These are phyloP conservation scores for Exserohilum rostratum DNA, from an alignment of 2,329 filamentous ascomycete genomes.

Conservation along the genomic window DNA sequence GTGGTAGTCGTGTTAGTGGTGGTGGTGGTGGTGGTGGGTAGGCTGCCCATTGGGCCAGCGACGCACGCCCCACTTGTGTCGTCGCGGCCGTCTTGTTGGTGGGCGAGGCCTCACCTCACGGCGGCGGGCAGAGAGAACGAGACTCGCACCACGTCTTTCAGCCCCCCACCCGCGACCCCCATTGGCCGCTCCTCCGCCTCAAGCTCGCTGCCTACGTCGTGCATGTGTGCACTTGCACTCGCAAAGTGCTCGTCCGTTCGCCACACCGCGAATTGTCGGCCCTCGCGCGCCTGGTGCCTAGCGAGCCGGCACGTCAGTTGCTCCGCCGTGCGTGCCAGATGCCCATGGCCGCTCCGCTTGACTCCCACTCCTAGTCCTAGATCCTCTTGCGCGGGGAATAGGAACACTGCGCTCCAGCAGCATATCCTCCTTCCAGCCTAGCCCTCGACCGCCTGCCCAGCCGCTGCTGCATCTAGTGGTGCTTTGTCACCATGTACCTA, in stretches of 20 bases:
- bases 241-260: conserved; percentile 24
- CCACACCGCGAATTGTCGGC: conserved; percentile 31
- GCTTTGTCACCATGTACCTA: conserved; percentile 29
- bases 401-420: conserved; percentile 25
- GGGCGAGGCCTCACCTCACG: no score
- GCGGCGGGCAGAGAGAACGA: no score
- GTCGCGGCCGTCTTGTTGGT: conserved; percentile 1
- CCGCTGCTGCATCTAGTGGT: conserved; percentile 17
- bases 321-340: no score
- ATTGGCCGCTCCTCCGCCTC: conserved; percentile 19
- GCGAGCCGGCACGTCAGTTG: not conserved
- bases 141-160: not conserved
- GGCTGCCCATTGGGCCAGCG: conserved; percentile 8
- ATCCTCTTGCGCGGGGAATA: conserved; percentile 10
- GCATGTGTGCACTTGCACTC: no score
- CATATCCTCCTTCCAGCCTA: conserved; percentile 34
- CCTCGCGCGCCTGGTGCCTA: conserved; percentile 10
- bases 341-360: no score
- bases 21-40: no score
- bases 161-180: conserved; percentile 1
- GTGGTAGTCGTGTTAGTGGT: no score
- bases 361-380: no score
- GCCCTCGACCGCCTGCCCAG: conserved; percentile 6
- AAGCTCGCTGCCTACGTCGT: conserved; percentile 18
- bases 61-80: conserved; percentile 5